Conservation (phyloP, 2,329 filamentous ascomycete genomes). For the Clonostachys sp. region DNA sequence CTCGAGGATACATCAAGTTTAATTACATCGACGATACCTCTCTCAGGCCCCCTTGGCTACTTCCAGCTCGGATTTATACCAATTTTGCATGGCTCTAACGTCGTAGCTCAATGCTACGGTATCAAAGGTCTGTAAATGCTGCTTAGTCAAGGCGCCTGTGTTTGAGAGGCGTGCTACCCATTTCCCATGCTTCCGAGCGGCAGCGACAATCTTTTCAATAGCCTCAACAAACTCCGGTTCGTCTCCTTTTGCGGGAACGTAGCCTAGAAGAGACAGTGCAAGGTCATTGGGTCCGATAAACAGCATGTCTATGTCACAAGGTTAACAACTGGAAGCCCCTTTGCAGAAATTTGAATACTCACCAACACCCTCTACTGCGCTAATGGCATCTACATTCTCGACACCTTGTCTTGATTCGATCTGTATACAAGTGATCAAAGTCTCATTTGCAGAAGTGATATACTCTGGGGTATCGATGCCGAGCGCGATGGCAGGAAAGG, state of each 20-base stretch:
- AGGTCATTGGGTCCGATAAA: slow-evolving; percentile 42
- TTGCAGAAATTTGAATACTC: too few species aligned
- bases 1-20: too few species aligned
- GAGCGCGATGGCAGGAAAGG: slow-evolving; percentile 31
- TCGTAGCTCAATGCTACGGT: too few species aligned
- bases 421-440: slow-evolving; percentile 35
- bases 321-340: too few species aligned
- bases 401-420: slow-evolving; percentile 37
- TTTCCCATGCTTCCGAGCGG: slow-evolving; percentile 42
- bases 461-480: slow-evolving; percentile 31
- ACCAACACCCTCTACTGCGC: slow-evolving; percentile 28
- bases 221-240: slow-evolving; percentile 41
- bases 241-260: slow-evolving; percentile 36
- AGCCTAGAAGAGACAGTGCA: slow-evolving; percentile 28
- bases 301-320: slow-evolving; percentile 22
- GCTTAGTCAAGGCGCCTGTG: too few species aligned
- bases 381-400: slow-evolving; percentile 32
- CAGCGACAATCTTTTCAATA: slow-evolving; percentile 35
- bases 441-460: slow-evolving; percentile 35
- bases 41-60: too few species aligned
- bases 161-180: slow-evolving; percentile 25
- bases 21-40: too few species aligned
- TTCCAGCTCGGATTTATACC: too few species aligned
- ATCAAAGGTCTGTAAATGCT: too few species aligned
- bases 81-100: too few species aligned